Evolutionary conservation across 371 early-diverging fungal species (phyloP), one percentile per base, ranked within the genome.

Genomic region (Phascolomyces articulosus): DNA sequence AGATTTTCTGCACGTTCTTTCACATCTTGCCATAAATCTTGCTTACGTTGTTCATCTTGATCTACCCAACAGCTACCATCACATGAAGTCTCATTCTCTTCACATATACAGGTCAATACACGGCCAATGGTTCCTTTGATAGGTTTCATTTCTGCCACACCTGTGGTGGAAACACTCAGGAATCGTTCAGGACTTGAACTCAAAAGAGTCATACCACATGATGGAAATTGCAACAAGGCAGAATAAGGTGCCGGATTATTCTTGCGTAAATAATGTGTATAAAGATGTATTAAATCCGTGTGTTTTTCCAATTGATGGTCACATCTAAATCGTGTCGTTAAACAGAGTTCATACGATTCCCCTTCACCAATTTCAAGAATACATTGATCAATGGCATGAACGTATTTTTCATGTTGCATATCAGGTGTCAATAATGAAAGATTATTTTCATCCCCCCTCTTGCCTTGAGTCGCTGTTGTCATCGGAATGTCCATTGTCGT

Each of bases 1-100:
- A 98, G 77, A 71, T 98, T 97, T 70, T 98, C 98, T 0, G 96
- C 94, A 8, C 93, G 84, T 71, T 97, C 96, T 72, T 98, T 98
- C 57, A 93, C 89, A 75, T 91, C 90, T 40, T 70, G 73, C 68
- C 85, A 86, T 51, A 97, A 68, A 3, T 63, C 73, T 15, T 76
- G 72, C 16, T 85, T 79, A 0, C 88, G 67, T 29, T 61, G 68
- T 11, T 86, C 85, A 59, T 90, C 89, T 62, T 82, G 77, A 15
- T 54, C 23, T 1, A n/a, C 21, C 9, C 40, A 67, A 10, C 76
- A 78, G 2, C 44, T 60, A 27, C 65, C 64, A 62, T 75, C 78
- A 44, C 77, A 77, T n/a, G n/a, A n/a, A n/a, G n/a, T n/a, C n/a
- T n/a, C n/a, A n/a, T n/a, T 10, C n/a, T 23, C 8, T 72, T 77